phyloP scores from a whole-genome alignment of 1,284 basidiomycete species.

The Afroboletus lepidellus region DNA sequence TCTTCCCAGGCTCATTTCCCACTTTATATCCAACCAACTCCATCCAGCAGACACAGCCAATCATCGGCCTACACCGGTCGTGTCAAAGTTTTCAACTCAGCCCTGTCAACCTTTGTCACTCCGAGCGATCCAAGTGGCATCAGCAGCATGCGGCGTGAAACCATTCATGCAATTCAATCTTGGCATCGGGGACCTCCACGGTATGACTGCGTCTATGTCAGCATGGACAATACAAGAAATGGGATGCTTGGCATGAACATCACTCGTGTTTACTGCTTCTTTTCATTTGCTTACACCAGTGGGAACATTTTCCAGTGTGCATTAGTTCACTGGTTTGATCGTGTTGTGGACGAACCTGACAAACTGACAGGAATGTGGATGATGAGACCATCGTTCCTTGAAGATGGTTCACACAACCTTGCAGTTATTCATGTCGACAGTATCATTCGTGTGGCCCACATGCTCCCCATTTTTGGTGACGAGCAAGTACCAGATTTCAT shows the following conservation, averaged over 20 bases:
- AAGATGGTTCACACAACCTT: neutral
- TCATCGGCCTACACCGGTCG: too few species aligned
- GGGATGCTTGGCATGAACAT: neutral
- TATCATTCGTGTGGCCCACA: neutral
- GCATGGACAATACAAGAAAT: neutral
- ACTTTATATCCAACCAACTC: too few species aligned
- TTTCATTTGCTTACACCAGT: neutral
- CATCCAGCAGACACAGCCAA: too few species aligned
- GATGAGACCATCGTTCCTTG: neutral
- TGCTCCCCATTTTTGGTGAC: neutral
- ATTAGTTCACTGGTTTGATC: constrained; percentile 10
- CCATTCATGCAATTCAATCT: neutral
- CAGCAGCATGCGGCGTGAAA: neutral
- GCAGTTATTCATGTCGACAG: constrained; percentile 5
- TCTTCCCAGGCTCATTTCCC: too few species aligned
- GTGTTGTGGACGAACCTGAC: neutral
- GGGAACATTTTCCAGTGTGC: neutral
- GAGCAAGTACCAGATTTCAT: neutral
- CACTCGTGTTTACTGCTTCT: neutral
- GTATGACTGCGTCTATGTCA: neutral
- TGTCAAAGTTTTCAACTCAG: constrained; percentile 9
- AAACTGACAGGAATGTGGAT: constrained; percentile 10
- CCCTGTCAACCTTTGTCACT: constrained; percentile 2
- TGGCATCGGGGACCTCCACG: neutral
- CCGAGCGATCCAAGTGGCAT: constrained; percentile 4